Evolutionary conservation across 805 yeast species (phyloP), one percentile per base, ranked within the genome.

Genomic region (Kluyveromyces aestuarii): DNA sequence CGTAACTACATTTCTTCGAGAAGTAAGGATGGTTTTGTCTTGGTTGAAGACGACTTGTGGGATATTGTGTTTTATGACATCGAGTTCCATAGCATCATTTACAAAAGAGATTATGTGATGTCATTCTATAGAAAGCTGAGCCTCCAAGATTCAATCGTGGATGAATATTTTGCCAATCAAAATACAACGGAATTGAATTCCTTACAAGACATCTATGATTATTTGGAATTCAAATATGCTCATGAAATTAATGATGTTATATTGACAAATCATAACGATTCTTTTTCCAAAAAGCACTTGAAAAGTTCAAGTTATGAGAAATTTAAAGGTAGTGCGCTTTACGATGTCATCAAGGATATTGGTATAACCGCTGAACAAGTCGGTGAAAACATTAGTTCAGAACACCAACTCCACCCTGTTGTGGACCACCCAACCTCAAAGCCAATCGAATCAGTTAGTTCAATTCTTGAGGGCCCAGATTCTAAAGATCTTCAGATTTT

Each of bases 11-110:
- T 78, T 30, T 62, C 66, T 2, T 69, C 74, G 10, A 72, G 70
- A 50, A 70, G 70, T 45, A 72, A 66, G 19, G 70, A 72, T 30
- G 77, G 72, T 11, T 64, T 68, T 27, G 70, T 72, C 1, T 69
- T 86, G 48, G 77, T 73, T 48, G 95, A 85, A 67, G 90, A 87
- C 67, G 97, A 90, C 63, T 71, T 93, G 52, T 93, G 99, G 99
- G 78, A 90, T 61, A 83, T 91, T 54, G 82, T 88, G 13, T 85
- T 80, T 53, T 73, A 89, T 47, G 98, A 91, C 64, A 75, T 89
- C 54, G 96, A 88, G 56, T 93, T 81, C 64, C 96, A 89, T 63
- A 82, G 95, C 16, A 69, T 91, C 30, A 72, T 84, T 50, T 87
- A 84, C 52, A 90, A 88, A 70, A 79, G 83, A 61, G 72, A 74